Percentiles rank a stretch among this genome's conserved stretches.
Evolutionary conservation across 2,329 filamentous ascomycete species (phyloP).

Genomic region (Botrytis porri): DNA sequence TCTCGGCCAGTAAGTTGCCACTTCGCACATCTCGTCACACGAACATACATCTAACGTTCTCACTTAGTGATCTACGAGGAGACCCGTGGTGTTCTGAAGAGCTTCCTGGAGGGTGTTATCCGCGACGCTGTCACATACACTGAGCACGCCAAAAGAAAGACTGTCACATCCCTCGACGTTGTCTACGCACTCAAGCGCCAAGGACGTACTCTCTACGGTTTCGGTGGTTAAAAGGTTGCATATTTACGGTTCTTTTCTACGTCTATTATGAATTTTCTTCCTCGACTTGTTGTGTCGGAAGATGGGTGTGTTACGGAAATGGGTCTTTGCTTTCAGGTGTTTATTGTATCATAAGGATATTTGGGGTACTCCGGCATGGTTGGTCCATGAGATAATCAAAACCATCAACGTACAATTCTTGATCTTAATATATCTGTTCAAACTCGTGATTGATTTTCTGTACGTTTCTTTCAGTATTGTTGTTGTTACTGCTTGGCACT

Average conservation of each 20-base stretch:
- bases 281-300: slow-evolving; percentile 23
- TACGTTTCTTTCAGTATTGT: background rate
- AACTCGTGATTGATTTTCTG: background rate
- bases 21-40: slow-evolving; percentile 32
- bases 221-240: slow-evolving; percentile 53
- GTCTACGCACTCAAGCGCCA: slow-evolving; percentile 66
- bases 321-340: slow-evolving; percentile 33
- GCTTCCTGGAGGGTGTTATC: slow-evolving; percentile 80
- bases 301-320: slow-evolving; percentile 30
- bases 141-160: slow-evolving; percentile 79
- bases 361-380: slow-evolving; percentile 31
- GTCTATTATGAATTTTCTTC: slow-evolving; percentile 34
- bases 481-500: background rate
- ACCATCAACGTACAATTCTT: slow-evolving; percentile 15
- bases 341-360: slow-evolving; percentile 36
- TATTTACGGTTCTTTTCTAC: slow-evolving; percentile 25
- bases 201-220: slow-evolving; percentile 65
- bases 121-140: slow-evolving; percentile 45
- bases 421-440: background rate
- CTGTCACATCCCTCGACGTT: slow-evolving; percentile 63
- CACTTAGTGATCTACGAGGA: slow-evolving; percentile 72
- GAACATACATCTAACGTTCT: slow-evolving; percentile 24
- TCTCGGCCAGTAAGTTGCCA: slow-evolving; percentile 72
- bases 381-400: slow-evolving; percentile 31
- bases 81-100: slow-evolving; percentile 79